These are phyloP conservation scores for Penicillium sp. DNA, from an alignment of 2,329 filamentous ascomycete genomes.

Conservation along the genomic window DNA sequence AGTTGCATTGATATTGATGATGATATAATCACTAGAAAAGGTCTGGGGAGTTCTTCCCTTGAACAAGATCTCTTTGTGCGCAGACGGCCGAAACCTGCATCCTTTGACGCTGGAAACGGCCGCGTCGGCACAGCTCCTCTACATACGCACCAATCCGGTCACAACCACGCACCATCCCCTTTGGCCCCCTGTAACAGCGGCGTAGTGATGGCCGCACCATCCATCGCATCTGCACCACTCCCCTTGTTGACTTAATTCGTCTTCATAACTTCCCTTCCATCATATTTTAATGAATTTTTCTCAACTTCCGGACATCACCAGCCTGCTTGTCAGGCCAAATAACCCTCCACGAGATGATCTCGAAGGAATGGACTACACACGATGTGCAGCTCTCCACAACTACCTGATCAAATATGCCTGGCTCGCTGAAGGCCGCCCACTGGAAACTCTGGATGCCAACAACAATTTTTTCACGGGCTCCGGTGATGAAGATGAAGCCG, in stretches of 20 bases:
- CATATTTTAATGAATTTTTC: constrained; percentile 13
- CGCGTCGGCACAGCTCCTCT: constrained; percentile 11
- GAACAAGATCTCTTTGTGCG: background rate
- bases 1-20: too few relatives aligned
- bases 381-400: constrained; percentile 35
- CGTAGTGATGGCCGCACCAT: too few relatives aligned
- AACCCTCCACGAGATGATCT: constrained; percentile 27
- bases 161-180: too few relatives aligned
- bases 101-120: constrained; percentile 13
- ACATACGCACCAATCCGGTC: background rate
- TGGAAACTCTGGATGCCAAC: constrained; percentile 10
- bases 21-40: too few relatives aligned
- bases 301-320: constrained; percentile 14
- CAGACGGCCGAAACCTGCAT: background rate
- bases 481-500: constrained; percentile 15
- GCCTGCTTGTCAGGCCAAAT: constrained; percentile 26
- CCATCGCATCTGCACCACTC: too few relatives aligned
- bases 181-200: too few relatives aligned
- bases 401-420: constrained; percentile 30
- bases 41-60: too few relatives aligned
- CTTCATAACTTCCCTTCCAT: too few relatives aligned
- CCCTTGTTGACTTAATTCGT: too few relatives aligned
- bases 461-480: background rate
- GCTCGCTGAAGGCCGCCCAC: constrained; percentile 22
- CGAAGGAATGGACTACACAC: constrained; percentile 24